Base-by-base conservation (phyloP, 1,284 basidiomycete species). In the Ustilago hordei region DNA sequence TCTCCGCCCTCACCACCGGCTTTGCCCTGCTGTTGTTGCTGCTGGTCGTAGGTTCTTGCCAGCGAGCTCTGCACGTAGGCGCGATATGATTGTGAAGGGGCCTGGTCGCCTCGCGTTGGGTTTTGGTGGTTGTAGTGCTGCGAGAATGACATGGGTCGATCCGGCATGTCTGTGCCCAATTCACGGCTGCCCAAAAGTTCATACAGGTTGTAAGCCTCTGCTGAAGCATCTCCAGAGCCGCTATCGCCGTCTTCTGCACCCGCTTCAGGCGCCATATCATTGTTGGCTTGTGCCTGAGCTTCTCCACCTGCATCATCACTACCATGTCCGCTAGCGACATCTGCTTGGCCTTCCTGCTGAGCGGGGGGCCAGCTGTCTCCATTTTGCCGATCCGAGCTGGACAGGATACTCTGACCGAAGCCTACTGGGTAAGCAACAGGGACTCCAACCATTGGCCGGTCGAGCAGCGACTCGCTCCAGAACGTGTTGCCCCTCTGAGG, bases 101-200 rank as follows among this genome's bases (percentile, higher is more conserved):
- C 74, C 41, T 71, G 74, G 8, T 76, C 71, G 50, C 68, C 70
- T 38, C 64, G 64, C 7, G 54, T 36, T 9, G 74, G 74, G 31
- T 71, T 65, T 38, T 77, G 75, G 50, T 77, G 75, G 57, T 77
- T 77, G 69, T 77, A 77, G 69, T 77, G 75, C 60, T 77, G 75
- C 36, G 75, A 77, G 56, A 77, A 77, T 31, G 75, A 77, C 75
- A 72, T 77, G 56, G 75, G 75, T 54, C 75, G 75, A 34, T 77
- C 75, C 2, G 75, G 75, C 65, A 69, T 62, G 32, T 72, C 60
- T 31, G 67, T 45, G 17, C 55, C 58, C 23, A 62, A 35, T 15
- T 59, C 74, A 32, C 64, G 64, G 3, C 68, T 64, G 28, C 74
- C 74, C 7, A 77, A 57, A 7, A 77, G 66, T 63, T 77, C 69